Conservation (phyloP, 179 eudicot genomes). For the Pouteria campechiana region DNA sequence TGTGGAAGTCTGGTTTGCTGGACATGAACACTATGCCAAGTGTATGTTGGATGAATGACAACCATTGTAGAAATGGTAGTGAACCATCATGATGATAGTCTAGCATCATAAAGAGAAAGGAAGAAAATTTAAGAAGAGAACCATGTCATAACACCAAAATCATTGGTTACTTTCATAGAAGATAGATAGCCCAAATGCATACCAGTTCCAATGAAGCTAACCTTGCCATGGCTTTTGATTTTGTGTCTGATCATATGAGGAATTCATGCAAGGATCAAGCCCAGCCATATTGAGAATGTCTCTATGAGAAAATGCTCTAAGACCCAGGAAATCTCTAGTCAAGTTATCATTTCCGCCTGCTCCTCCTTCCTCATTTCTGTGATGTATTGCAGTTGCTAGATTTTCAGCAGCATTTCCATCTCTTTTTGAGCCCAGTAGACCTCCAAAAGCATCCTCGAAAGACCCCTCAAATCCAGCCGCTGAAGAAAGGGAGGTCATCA, state of each 20-base stretch:
- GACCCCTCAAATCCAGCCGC: constrained; percentile 8
- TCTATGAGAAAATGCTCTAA: constrained; percentile 35
- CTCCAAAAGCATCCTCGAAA: constrained; percentile 16
- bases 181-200: no score
- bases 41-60: no score
- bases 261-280: constrained; percentile 29
- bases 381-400: constrained; percentile 9
- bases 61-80: no score
- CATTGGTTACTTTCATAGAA: no score
- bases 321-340: constrained; percentile 65
- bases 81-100: no score
- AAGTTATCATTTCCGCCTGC: constrained; percentile 22
- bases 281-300: constrained; percentile 46
- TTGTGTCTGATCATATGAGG: constrained; percentile 32
- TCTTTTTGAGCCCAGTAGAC: constrained; percentile 11
- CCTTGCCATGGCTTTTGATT: constrained; percentile 47
- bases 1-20: no score
- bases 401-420: neutral
- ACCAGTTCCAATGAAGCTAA: no score
- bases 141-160: no score
- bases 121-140: no score
- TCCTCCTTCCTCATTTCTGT: neutral
- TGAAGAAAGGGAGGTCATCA: neutral
- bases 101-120: no score
- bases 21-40: no score